A percentile compares a stretch with the other conserved stretches of the same genome.
phyloP scores from a whole-genome alignment of 2,329 filamentous ascomycete species.

The Neospermospora avenae region DNA sequence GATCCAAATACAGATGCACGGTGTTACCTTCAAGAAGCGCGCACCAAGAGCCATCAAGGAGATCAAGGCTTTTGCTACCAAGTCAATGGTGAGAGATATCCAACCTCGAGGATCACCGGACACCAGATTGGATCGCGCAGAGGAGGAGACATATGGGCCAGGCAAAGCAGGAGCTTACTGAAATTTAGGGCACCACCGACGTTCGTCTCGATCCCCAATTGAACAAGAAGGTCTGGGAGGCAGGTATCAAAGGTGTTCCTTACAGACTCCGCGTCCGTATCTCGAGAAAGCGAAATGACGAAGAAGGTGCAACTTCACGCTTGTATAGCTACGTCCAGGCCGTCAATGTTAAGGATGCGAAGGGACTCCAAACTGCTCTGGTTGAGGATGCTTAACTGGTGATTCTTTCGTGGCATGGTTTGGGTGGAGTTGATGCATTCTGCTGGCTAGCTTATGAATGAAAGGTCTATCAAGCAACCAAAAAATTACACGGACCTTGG shows the following conservation, averaged over 20 bases:
- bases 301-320: constrained; percentile 99
- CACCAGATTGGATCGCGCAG: not conserved
- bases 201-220: constrained; percentile 97
- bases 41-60: constrained; percentile 99
- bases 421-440: constrained; percentile 34
- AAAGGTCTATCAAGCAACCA: constrained; percentile 28
- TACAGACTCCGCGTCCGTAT: constrained; percentile 98
- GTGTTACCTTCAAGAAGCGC: constrained; percentile 99
- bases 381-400: constrained; percentile 63
- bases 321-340: constrained; percentile 99
- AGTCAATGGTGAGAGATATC: constrained; percentile 81
- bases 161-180: constrained; percentile 19
- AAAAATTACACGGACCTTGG: not conserved
- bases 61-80: constrained; percentile 89
- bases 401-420: constrained; percentile 26
- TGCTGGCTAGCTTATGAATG: constrained; percentile 35
- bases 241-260: constrained; percentile 97
- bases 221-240: constrained; percentile 99
- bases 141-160: constrained; percentile 7
- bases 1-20: constrained; percentile 74
- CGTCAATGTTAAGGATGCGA: constrained; percentile 98
- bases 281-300: constrained; percentile 99
- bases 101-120: not conserved
- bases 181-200: constrained; percentile 80
- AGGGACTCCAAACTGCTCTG: constrained; percentile 90